These are phyloP conservation scores for Populus tremula DNA, from an alignment of 345 rosid genomes.

Conservation along the genomic window DNA sequence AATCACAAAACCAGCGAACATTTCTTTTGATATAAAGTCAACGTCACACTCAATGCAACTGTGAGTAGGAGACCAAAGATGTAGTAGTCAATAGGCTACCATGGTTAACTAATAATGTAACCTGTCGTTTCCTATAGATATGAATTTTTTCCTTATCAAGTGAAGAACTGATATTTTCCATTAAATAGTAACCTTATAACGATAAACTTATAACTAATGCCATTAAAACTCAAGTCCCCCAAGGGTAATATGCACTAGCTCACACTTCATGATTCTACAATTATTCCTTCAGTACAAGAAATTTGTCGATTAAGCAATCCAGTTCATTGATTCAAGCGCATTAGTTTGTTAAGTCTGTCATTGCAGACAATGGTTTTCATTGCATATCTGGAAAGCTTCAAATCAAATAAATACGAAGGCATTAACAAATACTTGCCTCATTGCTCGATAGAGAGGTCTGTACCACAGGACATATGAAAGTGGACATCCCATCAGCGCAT, in stretches of 20 bases:
- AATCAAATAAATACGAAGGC: not conserved
- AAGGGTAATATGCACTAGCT: not conserved
- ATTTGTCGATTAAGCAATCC: not conserved
- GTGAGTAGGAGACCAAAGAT: too few species aligned
- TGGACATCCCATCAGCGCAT: slow-evolving; percentile 79
- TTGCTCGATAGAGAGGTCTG: slow-evolving; percentile 94
- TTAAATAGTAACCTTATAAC: not conserved
- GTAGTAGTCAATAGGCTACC: not conserved
- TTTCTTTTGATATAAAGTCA: too few species aligned
- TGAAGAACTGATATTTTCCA: not conserved
- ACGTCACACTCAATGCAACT: too few species aligned
- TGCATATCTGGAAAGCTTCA: not conserved
- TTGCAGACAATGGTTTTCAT: not conserved
- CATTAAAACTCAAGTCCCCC: not conserved
- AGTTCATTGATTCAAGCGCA: not conserved
- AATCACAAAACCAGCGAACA: too few species aligned
- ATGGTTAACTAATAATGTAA: not conserved
- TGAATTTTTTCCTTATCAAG: not conserved
- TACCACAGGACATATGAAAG: slow-evolving; percentile 93
- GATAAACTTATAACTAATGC: not conserved
- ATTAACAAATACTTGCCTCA: slow-evolving; percentile 52
- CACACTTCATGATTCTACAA: not conserved
- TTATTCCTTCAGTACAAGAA: not conserved
- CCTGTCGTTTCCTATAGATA: not conserved
- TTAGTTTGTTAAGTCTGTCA: not conserved